Evolutionary conservation across 2,329 filamentous ascomycete species (phyloP).

Genomic region (Colletotrichum zoysiae): DNA sequence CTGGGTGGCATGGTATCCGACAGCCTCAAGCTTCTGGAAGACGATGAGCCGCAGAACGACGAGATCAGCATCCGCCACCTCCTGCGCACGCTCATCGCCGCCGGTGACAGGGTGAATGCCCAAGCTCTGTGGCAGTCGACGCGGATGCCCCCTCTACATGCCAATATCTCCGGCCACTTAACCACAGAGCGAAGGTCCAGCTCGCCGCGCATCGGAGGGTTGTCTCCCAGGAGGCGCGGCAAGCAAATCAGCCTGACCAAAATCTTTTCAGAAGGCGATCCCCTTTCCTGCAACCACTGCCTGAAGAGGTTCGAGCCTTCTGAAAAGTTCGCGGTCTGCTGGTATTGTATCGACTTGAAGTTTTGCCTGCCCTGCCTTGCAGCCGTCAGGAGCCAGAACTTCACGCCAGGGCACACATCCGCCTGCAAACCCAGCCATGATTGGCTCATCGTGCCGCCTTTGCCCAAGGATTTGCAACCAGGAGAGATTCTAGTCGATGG

Average conservation of each 20-base stretch:
- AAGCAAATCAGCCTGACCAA: conserved; percentile 45
- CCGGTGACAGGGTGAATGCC: conserved; percentile 53
- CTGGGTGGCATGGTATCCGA: conserved; percentile 53
- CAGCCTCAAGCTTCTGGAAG: conserved; percentile 54
- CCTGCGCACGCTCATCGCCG: conserved; percentile 54
- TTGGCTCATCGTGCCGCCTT: conserved; percentile 55
- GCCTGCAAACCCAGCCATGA: conserved; percentile 50
- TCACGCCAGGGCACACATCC: conserved; percentile 45
- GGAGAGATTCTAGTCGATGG: conserved; percentile 56
- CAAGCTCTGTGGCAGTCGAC: conserved; percentile 55
- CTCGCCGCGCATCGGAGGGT: conserved; percentile 33
- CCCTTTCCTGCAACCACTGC: conserved; percentile 52
- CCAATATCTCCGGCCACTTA: conserved; percentile 47
- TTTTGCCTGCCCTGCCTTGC: conserved; percentile 54
- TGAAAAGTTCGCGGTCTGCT: conserved; percentile 53
- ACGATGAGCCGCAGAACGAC: conserved; percentile 57
- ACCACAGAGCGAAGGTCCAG: conserved; percentile 41
- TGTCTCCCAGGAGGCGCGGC: conserved; percentile 33
- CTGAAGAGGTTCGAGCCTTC: conserved; percentile 50
- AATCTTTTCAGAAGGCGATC: conserved; percentile 38
- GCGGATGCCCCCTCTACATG: conserved; percentile 49
- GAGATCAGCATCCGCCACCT: conserved; percentile 58
- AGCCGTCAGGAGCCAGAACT: conserved; percentile 47
- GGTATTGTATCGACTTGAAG: conserved; percentile 53
- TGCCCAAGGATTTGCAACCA: conserved; percentile 51